Conservation (phyloP, 2,329 filamentous ascomycete genomes). For the Neonectria neomacrospora region DNA sequence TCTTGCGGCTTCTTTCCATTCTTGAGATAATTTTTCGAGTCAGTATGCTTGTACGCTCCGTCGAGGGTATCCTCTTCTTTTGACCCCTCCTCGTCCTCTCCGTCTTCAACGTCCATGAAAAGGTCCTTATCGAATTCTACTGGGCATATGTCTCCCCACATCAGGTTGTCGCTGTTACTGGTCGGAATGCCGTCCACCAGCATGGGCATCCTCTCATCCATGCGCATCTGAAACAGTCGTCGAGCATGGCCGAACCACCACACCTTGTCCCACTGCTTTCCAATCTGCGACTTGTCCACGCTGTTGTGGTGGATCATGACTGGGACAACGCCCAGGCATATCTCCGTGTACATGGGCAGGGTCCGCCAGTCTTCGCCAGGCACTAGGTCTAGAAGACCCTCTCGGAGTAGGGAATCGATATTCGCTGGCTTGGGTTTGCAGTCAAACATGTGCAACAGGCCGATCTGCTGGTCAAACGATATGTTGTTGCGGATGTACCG, state of each 20-base stretch:
- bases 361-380: constrained; percentile 37
- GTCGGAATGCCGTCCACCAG: constrained; percentile 32
- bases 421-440: constrained; percentile 35
- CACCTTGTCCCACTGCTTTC: constrained; percentile 39
- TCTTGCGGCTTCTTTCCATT: neutral
- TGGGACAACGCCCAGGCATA: constrained; percentile 44
- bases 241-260: constrained; percentile 41
- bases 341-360: constrained; percentile 44
- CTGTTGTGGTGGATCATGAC: constrained; percentile 47
- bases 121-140: constrained; percentile 38
- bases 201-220: constrained; percentile 23
- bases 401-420: constrained; percentile 26
- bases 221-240: constrained; percentile 33
- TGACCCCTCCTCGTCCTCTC: neutral
- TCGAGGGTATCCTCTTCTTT: neutral
- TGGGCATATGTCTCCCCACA: constrained; percentile 44
- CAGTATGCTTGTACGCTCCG: neutral
- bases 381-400: constrained; percentile 14
- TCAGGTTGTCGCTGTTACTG: constrained; percentile 29
- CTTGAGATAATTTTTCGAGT: neutral
- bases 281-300: constrained; percentile 34
- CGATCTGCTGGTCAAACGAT: constrained; percentile 37
- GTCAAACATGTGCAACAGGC: constrained; percentile 35
- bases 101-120: constrained; percentile 20
- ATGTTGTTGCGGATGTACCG: constrained; percentile 38